Percentiles rank a stretch among this genome's conserved stretches.
phyloP scores from a whole-genome alignment of 306 rosid genomes.

The Trifolium fragiferum region DNA sequence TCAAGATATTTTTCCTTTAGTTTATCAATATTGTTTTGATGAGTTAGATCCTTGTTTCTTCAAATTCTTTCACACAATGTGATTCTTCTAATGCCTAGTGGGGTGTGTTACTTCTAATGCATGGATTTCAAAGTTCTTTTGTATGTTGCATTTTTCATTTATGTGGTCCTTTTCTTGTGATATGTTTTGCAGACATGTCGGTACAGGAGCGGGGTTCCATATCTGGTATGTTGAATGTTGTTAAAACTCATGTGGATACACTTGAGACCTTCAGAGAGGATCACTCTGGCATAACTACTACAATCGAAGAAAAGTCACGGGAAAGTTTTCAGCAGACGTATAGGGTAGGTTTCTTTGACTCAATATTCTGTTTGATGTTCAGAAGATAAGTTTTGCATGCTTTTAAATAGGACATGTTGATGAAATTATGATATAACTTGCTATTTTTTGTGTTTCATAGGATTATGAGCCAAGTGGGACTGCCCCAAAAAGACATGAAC shows the following conservation, averaged over 20 bases:
- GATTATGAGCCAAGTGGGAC: slow-evolving; percentile 85
- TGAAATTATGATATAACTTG: slow-evolving; percentile 22
- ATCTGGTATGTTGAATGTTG: slow-evolving; percentile 52
- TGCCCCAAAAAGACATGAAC: slow-evolving; percentile 68
- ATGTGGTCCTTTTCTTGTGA: slow-evolving; percentile 26
- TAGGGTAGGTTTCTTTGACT: slow-evolving; percentile 52
- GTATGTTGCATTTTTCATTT: not conserved
- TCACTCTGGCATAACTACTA: slow-evolving; percentile 64
- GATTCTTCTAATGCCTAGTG: not conserved
- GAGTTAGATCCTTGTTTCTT: not conserved
- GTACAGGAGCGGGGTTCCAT: slow-evolving; percentile 57
- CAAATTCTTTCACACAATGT: not conserved
- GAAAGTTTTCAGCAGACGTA: slow-evolving; percentile 68
- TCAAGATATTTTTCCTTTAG: slow-evolving; percentile 7
- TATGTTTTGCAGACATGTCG: slow-evolving; percentile 55
- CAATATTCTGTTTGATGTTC: slow-evolving; percentile 17
- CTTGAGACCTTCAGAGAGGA: slow-evolving; percentile 64
- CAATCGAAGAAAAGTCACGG: slow-evolving; percentile 57
- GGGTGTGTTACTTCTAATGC: not conserved
- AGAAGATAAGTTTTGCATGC: slow-evolving; percentile 8
- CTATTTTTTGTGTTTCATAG: slow-evolving; percentile 49
- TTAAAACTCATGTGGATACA: slow-evolving; percentile 59
- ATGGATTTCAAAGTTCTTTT: not conserved
- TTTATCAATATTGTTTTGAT: not conserved
- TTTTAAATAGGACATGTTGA: slow-evolving; percentile 6